These are phyloP conservation scores for Yamadazyma mexicana DNA, from an alignment of 1,139 yeast genomes.

Conservation along the genomic window DNA sequence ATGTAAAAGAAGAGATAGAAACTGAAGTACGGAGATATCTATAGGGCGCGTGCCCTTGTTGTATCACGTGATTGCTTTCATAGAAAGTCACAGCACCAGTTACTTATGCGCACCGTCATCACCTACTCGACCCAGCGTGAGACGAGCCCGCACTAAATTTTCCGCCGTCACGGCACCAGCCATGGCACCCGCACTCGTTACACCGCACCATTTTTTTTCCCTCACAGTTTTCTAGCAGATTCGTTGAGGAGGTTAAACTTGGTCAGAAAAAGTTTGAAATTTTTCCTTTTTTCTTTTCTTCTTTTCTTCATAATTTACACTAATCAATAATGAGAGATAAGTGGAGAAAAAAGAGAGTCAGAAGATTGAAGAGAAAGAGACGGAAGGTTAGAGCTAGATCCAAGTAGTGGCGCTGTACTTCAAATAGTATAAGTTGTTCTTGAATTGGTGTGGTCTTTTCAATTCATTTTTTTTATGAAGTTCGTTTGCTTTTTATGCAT, in stretches of 20 bases:
- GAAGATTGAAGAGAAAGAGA: slow-evolving; percentile 99
- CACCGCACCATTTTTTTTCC: background rate
- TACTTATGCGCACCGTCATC: no score
- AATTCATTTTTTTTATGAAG: background rate
- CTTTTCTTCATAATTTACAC: slow-evolving; percentile 8
- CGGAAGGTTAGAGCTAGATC: slow-evolving; percentile 99
- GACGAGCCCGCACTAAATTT: background rate
- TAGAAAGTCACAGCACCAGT: no score
- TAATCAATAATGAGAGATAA: slow-evolving; percentile 72
- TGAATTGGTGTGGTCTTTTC: no score
- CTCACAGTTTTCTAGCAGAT: slow-evolving; percentile 2
- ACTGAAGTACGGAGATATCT: no score
- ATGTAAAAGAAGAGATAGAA: no score
- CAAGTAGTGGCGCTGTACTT: slow-evolving; percentile 67
- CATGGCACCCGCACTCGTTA: background rate
- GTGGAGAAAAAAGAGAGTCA: slow-evolving; percentile 99
- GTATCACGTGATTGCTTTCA: background rate
- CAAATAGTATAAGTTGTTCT: background rate
- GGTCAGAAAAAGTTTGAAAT: slow-evolving; percentile 7
- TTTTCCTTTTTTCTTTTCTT: slow-evolving; percentile 13
- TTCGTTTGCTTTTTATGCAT: background rate
- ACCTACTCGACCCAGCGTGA: no score
- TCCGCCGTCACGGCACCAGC: background rate
- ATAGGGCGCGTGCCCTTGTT: background rate
- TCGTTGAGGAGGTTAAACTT: slow-evolving; percentile 1